These are phyloP conservation scores for Phlebiopsis gigantea DNA, from an alignment of 768 basidiomycete genomes.

Conservation along the genomic window DNA sequence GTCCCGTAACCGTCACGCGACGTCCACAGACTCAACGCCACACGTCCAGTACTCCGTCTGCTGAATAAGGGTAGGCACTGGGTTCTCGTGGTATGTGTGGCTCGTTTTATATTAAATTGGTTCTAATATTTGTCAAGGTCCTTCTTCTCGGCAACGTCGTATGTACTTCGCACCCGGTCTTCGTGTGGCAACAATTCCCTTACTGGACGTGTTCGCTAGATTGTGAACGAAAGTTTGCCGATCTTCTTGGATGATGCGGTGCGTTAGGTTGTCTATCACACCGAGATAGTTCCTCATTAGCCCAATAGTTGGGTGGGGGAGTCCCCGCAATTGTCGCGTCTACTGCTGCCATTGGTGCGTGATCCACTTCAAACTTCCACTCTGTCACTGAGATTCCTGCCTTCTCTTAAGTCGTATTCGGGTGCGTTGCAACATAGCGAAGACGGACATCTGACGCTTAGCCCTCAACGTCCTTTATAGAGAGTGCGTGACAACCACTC, in stretches of 20 bases:
- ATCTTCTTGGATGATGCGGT: conserved; percentile 76
- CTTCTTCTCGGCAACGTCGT: conserved; percentile 87
- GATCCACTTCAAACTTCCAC: not conserved
- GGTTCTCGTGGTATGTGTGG: conserved; percentile 76
- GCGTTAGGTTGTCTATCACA: conserved; percentile 7
- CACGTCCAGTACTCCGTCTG: conserved; percentile 38
- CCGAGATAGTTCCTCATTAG: not conserved
- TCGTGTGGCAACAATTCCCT: not conserved
- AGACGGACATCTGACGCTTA: not conserved
- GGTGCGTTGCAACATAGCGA: conserved; percentile 44
- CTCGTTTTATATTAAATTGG: too few relatives aligned
- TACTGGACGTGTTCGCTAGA: too few relatives aligned
- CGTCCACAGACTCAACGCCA: not conserved
- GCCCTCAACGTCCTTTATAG: conserved; percentile 28
- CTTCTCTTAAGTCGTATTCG: conserved; percentile 62
- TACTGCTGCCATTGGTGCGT: conserved; percentile 63
- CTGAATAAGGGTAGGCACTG: conserved; percentile 56
- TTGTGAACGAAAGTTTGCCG: conserved; percentile 79
- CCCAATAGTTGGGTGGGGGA: conserved; percentile 53
- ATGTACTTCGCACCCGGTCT: conserved; percentile 23
- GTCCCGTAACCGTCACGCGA: not conserved
- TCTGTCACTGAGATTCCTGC: not conserved
- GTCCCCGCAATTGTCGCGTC: conserved; percentile 75
- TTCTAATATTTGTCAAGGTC: conserved; percentile 41
- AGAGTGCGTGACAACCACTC: conserved; percentile 23